phyloP scores from a whole-genome alignment of 2,329 filamentous ascomycete species.

The Waltergamsia citrina region DNA sequence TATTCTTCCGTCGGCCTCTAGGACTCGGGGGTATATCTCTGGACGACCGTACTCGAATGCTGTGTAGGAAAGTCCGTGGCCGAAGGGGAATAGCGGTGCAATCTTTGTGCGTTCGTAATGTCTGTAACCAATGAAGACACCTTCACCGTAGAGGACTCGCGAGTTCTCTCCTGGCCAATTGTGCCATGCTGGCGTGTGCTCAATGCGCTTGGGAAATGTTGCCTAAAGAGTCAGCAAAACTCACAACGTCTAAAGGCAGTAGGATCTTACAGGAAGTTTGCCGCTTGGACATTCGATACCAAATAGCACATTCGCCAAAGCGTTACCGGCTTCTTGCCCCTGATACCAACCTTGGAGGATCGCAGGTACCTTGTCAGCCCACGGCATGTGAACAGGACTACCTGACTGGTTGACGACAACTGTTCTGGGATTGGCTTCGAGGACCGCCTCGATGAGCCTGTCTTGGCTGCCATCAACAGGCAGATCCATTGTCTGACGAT shows the following conservation, averaged over 20 bases:
- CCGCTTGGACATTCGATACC: constrained; percentile 61
- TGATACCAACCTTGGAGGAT: constrained; percentile 64
- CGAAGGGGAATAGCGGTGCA: constrained; percentile 59
- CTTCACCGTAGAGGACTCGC: constrained; percentile 62
- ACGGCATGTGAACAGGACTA: constrained; percentile 62
- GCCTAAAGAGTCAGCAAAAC: constrained; percentile 21
- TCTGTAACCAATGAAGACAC: constrained; percentile 62
- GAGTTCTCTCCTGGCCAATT: constrained; percentile 66
- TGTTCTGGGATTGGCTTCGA: constrained; percentile 53
- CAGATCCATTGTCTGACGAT: constrained; percentile 63
- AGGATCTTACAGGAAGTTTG: constrained; percentile 45
- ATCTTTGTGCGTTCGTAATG: constrained; percentile 58
- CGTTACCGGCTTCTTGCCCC: constrained; percentile 62
- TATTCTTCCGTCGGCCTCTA: neutral
- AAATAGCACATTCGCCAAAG: constrained; percentile 57
- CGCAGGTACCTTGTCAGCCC: constrained; percentile 42
- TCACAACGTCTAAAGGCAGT: neutral
- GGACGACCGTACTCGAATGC: constrained; percentile 39
- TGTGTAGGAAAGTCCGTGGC: constrained; percentile 67
- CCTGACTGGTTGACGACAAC: constrained; percentile 62
- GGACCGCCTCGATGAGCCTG: constrained; percentile 51
- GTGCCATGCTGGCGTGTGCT: constrained; percentile 61
- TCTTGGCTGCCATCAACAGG: constrained; percentile 46
- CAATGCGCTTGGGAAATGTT: constrained; percentile 54
- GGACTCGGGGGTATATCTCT: neutral